These are phyloP conservation scores for Epithemia pelagica DNA, from an alignment of 108 stramenopile genomes.

Conservation along the genomic window DNA sequence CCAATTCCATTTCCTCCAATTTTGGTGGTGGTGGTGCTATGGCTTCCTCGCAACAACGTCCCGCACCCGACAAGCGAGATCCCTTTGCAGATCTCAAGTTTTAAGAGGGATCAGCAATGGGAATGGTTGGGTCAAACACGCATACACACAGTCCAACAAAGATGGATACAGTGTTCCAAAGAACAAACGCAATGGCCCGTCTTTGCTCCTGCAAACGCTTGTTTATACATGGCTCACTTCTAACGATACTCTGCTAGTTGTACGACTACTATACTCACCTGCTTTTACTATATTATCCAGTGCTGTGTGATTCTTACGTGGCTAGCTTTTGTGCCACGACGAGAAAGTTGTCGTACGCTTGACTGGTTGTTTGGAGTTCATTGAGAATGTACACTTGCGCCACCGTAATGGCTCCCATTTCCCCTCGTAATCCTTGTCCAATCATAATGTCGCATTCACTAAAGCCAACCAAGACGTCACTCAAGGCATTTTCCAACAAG, in stretches of 20 bases:
- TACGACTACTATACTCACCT: too few species aligned
- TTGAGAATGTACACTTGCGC: conserved; percentile 66
- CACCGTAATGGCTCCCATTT: conserved; percentile 52
- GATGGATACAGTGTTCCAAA: too few species aligned
- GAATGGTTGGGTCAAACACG: too few species aligned
- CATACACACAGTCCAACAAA: too few species aligned
- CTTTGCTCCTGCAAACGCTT: too few species aligned
- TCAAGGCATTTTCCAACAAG: conserved; percentile 36
- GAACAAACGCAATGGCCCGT: too few species aligned
- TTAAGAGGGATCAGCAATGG: too few species aligned
- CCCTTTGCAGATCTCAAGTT: conserved; percentile 3
- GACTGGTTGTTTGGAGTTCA: conserved; percentile 29
- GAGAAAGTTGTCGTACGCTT: conserved; percentile 50
- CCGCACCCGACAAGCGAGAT: neutral
- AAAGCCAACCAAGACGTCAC: conserved; percentile 37
- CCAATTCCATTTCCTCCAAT: neutral
- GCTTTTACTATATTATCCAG: too few species aligned
- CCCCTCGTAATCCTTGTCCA: conserved; percentile 66
- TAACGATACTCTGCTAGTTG: too few species aligned
- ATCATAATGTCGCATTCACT: conserved; percentile 56
- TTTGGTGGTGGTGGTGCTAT: neutral
- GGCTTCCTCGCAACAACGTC: too few species aligned
- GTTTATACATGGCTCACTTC: too few species aligned
- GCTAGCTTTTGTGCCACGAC: neutral
- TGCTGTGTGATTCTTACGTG: neutral